phyloP scores from a whole-genome alignment of 768 basidiomycete species.

The Leccinellum albellum region DNA sequence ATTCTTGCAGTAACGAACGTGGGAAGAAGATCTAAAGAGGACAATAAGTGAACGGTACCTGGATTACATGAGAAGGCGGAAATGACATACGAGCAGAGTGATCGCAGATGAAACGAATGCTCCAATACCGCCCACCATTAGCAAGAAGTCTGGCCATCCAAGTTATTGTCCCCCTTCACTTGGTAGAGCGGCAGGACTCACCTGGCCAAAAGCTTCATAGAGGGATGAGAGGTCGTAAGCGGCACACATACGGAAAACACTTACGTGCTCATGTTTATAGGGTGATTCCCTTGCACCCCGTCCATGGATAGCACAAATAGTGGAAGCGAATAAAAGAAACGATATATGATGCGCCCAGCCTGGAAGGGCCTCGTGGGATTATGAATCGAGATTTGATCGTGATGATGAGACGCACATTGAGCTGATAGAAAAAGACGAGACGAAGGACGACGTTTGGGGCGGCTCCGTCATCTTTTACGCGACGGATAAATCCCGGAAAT shows the following conservation, averaged over 20 bases:
- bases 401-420: conserved; percentile 55
- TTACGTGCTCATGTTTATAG: conserved; percentile 53
- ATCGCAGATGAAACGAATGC: conserved; percentile 78
- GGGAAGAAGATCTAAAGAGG: conserved; percentile 68
- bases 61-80: neutral
- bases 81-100: conserved; percentile 61
- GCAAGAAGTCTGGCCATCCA: conserved; percentile 51
- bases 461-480: conserved; percentile 71
- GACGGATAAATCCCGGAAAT: conserved; percentile 67
- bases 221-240: neutral
- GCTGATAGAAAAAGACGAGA: conserved; percentile 68
- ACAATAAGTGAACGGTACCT: neutral
- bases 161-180: neutral
- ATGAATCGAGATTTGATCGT: neutral
- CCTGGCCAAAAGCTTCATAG: conserved; percentile 55
- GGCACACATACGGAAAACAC: conserved; percentile 27
- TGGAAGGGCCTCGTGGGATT: conserved; percentile 22
- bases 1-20: conserved; percentile 62
- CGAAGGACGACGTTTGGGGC: conserved; percentile 71
- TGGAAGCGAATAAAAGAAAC: conserved; percentile 70
- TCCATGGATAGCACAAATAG: conserved; percentile 66
- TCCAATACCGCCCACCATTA: conserved; percentile 70
- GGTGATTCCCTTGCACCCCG: conserved; percentile 48
- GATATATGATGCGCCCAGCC: conserved; percentile 70
- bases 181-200: conserved; percentile 27